These are phyloP conservation scores for Eucalyptus sp. DNA, from an alignment of 345 rosid species.

Conservation along the genomic window DNA sequence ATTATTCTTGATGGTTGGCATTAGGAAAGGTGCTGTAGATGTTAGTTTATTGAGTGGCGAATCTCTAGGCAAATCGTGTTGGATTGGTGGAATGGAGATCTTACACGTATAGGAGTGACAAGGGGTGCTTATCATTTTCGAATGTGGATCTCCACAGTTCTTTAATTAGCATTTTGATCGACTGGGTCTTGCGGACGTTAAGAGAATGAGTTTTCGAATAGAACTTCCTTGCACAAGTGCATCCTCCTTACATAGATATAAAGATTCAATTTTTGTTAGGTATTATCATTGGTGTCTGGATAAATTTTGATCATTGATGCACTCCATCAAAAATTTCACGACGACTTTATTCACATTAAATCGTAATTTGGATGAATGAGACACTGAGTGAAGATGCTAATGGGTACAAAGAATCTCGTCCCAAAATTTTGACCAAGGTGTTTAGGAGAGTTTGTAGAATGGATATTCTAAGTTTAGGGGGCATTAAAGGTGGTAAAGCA, in stretches of 20 bases:
- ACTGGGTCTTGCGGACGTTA: neutral
- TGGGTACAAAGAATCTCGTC: neutral
- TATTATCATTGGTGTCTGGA: neutral
- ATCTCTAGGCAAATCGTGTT: conserved; percentile 7
- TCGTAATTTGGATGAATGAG: neutral
- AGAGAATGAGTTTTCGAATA: neutral
- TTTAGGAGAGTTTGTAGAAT: neutral
- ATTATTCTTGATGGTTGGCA: neutral
- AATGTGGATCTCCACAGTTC: neutral
- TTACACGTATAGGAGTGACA: neutral
- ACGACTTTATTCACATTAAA: neutral
- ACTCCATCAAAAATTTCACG: neutral
- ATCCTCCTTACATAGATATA: neutral
- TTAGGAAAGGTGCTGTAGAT: neutral
- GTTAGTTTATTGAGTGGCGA: conserved; percentile 1
- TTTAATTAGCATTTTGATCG: neutral
- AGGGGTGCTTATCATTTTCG: neutral
- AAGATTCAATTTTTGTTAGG: neutral
- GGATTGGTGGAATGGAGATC: neutral
- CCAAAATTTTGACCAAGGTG: neutral
- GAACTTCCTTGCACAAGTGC: neutral
- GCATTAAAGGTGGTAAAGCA: neutral
- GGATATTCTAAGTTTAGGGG: neutral
- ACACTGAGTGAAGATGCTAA: neutral
- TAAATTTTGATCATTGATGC: neutral